Conservation (phyloP, 345 rosid genomes). For the Capsella bursapastoris region DNA sequence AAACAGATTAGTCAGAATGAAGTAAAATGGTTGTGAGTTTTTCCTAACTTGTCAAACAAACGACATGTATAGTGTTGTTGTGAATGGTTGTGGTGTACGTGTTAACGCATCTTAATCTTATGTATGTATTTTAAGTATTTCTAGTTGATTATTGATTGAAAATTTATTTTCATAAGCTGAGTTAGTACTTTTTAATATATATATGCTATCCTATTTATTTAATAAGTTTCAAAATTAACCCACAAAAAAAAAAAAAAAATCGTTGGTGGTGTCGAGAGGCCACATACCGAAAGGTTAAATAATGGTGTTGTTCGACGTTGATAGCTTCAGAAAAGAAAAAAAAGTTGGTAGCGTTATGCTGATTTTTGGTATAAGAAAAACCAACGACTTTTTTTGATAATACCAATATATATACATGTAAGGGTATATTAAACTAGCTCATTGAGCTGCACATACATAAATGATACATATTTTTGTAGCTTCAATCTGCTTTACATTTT, state of each 20-base stretch:
- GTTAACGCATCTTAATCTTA: slow-evolving; percentile 1
- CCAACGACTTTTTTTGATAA: background rate
- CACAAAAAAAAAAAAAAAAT: no score
- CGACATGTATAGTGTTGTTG: slow-evolving; percentile 2
- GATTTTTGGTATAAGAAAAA: background rate
- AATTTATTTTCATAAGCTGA: background rate
- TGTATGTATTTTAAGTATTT: slow-evolving; percentile 3
- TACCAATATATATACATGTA: background rate
- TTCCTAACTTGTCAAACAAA: slow-evolving; percentile 7
- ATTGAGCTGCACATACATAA: no score
- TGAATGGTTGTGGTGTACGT: slow-evolving; percentile 2
- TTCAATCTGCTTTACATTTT: background rate
- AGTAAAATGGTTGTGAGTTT: slow-evolving; percentile 26
- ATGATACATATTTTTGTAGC: background rate
- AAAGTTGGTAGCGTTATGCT: background rate
- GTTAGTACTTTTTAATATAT: background rate
- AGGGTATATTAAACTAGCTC: background rate
- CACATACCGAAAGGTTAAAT: background rate
- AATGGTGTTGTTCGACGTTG: background rate
- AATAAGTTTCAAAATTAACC: background rate
- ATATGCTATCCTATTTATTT: background rate
- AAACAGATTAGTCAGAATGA: slow-evolving; percentile 37
- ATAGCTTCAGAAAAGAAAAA: background rate
- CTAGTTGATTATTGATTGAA: background rate
- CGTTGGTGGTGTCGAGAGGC: background rate